Evolutionary conservation across 2,329 filamentous ascomycete species (phyloP).

Genomic region (Fusarium virguliforme): DNA sequence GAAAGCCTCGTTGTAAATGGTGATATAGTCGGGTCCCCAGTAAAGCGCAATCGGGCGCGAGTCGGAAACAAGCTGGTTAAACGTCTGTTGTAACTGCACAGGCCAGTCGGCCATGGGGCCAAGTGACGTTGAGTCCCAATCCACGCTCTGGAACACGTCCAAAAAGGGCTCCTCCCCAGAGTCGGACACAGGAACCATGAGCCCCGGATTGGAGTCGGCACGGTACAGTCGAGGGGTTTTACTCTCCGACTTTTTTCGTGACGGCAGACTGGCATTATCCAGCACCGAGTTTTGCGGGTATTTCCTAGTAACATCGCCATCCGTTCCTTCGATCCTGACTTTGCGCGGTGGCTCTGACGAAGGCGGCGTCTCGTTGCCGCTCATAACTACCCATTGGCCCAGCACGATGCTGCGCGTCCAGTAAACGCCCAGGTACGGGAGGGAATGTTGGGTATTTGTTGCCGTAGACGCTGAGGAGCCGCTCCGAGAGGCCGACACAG

Average conservation of each 20-base stretch:
- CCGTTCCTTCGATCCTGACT: constrained; percentile 50
- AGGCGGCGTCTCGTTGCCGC: constrained; percentile 57
- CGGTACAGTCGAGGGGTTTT: constrained; percentile 51
- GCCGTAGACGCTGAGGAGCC: constrained; percentile 13
- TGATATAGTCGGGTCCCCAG: constrained; percentile 74
- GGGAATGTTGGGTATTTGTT: constrained; percentile 48
- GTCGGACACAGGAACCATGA: constrained; percentile 56
- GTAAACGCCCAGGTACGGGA: constrained; percentile 53
- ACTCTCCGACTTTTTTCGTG: constrained; percentile 45
- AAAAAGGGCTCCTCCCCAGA: constrained; percentile 59
- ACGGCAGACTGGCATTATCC: constrained; percentile 44
- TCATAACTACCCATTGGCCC: constrained; percentile 58
- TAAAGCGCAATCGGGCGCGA: constrained; percentile 72
- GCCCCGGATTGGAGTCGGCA: constrained; percentile 54
- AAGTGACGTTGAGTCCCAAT: constrained; percentile 65
- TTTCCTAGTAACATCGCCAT: constrained; percentile 40
- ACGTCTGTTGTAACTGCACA: constrained; percentile 63
- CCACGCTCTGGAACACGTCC: constrained; percentile 59
- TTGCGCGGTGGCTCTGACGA: constrained; percentile 55
- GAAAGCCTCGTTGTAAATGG: constrained; percentile 79
- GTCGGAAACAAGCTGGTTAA: constrained; percentile 62
- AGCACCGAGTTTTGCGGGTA: constrained; percentile 44
- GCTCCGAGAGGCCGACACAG: constrained; percentile 21
- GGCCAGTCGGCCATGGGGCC: constrained; percentile 66
- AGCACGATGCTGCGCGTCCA: constrained; percentile 59